These are phyloP conservation scores for Geotrichum candidum DNA, from an alignment of 1,139 yeast species.

Conservation along the genomic window DNA sequence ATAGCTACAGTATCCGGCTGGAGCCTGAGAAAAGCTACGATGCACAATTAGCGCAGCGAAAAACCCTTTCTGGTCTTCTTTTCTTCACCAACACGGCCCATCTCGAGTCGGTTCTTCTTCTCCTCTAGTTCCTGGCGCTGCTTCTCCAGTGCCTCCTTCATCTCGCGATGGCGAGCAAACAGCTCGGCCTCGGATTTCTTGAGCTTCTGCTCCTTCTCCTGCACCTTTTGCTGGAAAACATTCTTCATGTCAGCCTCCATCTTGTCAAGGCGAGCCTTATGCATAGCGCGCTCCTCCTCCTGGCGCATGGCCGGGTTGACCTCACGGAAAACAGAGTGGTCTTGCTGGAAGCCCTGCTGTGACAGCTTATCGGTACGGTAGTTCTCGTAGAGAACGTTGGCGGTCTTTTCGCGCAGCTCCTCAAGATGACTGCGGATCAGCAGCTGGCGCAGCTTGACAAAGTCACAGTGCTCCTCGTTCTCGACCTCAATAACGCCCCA, in stretches of 20 bases:
- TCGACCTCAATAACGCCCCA: conserved; percentile 98
- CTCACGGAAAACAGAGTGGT: conserved; percentile 82
- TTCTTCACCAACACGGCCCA: conserved; percentile 53
- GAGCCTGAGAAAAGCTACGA: neutral
- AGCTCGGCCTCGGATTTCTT: conserved; percentile 97
- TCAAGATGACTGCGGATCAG: conserved; percentile 87
- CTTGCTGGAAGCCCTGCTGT: conserved; percentile 87
- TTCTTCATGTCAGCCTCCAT: conserved; percentile 96
- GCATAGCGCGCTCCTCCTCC: conserved; percentile 88
- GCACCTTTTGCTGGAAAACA: conserved; percentile 93
- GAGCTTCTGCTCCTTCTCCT: conserved; percentile 94
- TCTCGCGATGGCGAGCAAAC: conserved; percentile 91
- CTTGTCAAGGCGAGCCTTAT: conserved; percentile 88
- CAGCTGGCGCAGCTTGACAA: conserved; percentile 82
- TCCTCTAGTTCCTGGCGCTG: conserved; percentile 89
- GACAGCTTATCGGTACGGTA: conserved; percentile 81
- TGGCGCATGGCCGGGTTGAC: conserved; percentile 90
- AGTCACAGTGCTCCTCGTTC: conserved; percentile 91
- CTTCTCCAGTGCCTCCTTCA: conserved; percentile 88
- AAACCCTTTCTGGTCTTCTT: conserved; percentile 52
- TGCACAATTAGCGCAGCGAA: conserved; percentile 39
- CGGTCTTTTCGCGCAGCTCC: conserved; percentile 85
- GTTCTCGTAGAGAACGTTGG: conserved; percentile 71
- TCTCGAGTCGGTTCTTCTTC: conserved; percentile 78
- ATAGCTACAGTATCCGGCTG: neutral